A percentile compares a stretch with the other conserved stretches of the same genome.
Conservation (phyloP, 2,329 filamentous ascomycete species). For the Clarireedia sp. region DNA sequence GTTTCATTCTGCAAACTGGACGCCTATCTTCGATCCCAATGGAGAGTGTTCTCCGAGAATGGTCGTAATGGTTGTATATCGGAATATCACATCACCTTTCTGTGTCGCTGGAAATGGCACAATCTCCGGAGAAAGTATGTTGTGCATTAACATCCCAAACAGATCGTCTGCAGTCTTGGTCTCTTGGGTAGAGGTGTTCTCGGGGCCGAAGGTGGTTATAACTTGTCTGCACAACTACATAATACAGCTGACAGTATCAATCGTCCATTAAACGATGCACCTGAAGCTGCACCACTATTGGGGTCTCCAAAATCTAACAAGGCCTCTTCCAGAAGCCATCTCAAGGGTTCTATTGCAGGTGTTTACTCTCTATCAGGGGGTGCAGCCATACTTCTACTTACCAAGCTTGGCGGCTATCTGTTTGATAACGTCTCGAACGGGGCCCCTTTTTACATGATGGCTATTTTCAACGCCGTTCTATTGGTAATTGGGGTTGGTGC, state of each 20-base stretch:
- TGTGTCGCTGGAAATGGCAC: no score
- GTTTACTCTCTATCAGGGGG: slow-evolving; percentile 90
- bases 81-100: no score
- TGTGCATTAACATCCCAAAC: background rate
- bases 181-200: slow-evolving; percentile 77
- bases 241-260: slow-evolving; percentile 5
- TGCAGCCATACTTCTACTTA: slow-evolving; percentile 80
- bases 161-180: slow-evolving; percentile 88
- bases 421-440: slow-evolving; percentile 71
- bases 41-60: no score
- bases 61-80: no score
- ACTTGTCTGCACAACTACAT: slow-evolving; percentile 25
- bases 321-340: slow-evolving; percentile 29
- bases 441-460: slow-evolving; percentile 93
- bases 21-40: no score
- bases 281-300: slow-evolving; percentile 28
- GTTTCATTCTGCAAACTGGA: background rate
- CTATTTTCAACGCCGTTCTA: slow-evolving; percentile 71
- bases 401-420: slow-evolving; percentile 79
- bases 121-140: background rate
- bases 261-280: slow-evolving; percentile 1
- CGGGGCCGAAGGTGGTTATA: slow-evolving; percentile 33
- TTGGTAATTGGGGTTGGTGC: slow-evolving; percentile 39
- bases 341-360: slow-evolving; percentile 92
- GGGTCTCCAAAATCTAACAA: slow-evolving; percentile 12